Evolutionary conservation across 2,329 filamentous ascomycete genomes (phyloP), one percentile per base, ranked within the genome.

Genomic region (Exophiala spinifera): DNA sequence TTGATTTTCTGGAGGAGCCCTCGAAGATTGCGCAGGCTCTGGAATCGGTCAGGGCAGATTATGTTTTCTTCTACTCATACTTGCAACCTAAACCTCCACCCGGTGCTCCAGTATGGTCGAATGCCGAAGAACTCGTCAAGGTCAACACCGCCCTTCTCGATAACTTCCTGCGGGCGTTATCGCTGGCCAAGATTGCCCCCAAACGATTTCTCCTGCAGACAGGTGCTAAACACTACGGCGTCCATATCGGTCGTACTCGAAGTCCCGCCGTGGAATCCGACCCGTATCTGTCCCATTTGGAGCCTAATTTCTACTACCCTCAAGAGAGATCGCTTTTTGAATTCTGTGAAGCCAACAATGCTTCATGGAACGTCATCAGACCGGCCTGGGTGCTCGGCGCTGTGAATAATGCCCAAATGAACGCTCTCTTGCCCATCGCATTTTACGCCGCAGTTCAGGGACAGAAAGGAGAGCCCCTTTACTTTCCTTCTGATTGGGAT

Each of bases 61-160:
- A 80, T 59, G 68, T 79, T 17, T 81, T 80, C 65, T 81, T 79
- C 67, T 80, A 75, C 56, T 75, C 76, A 1, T 81, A 81, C 67
- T 69, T 79, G 23, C 79, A 81, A 57, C 71, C 72, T 0, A 64
- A 71, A 21, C 76, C 76, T 0, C 76, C 75, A 53, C 65, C 70
- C 7, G 74, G 74, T 1, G 65, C 66, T 14, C 70, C 70, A 1
- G 63, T 79, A 13, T 80, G 77, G 77, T 73, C 71, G 20, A 72
- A 78, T 62, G 76, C 74, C 6, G 73, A 79, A 20, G 75, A 79
- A 55, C 68, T 80, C 65, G 70, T 71, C n/a, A 69, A 68, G 14
- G 69, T 79, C 6, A 81, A 81, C 53, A 51, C 64, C 3, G 40
- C 57, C 17, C 66, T 80, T 2, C 68, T 80, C 4, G 64, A 67